Base-by-base conservation (phyloP, 2,329 filamentous ascomycete genomes). In the Amauroascus niger region DNA sequence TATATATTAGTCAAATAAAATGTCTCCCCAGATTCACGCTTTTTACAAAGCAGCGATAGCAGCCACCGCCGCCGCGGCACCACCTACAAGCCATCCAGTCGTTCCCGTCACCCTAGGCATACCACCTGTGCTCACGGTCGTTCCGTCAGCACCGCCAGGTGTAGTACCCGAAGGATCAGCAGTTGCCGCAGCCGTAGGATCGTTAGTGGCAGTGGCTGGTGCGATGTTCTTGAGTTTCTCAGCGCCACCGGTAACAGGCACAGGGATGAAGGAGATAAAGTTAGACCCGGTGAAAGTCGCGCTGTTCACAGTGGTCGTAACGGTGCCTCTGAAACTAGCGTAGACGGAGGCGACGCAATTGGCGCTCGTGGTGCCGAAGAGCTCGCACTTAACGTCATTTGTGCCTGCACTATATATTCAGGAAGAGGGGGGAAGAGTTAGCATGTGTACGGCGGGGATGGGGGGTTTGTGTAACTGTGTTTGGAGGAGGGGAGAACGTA, bases 211-310 rank as follows among this genome's bases (percentile, higher is more conserved):
- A 1, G 51, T 48, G 6, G 33, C 28, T 6, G 44, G 14, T 28
- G 45, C 3, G 9, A 48, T n/a, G 45, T 43, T 43, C 35, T 48
- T 30, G 22, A 58, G 28, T n/a, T 58, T 56, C 35, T 56, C 56
- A 7, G 50, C 53, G 44, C 56, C 56, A 13, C 50, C 50, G 1
- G 53, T 58, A 24, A 58, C 43, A 13, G 32, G n/a, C n/a, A 56
- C 53, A 18, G 56, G 52, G 5, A 20, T 13, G 3, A 45, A 39
- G 14, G 22, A 26, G n/a, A 49, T 49, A 2, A 30, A 6, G 4
- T 16, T 7, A 1, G 44, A 33, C 30, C 22, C 20, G 24, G 16
- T 20, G 30, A 35, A 37, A 11, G 28, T 18, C 18, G 32, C 14
- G 18, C 8, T n/a, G 18, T 28, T 45, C 11, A 43, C 20, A 20